These are phyloP conservation scores for Mortierella sp. DNA, from an alignment of 371 early-diverging fungal genomes.

Conservation along the genomic window DNA sequence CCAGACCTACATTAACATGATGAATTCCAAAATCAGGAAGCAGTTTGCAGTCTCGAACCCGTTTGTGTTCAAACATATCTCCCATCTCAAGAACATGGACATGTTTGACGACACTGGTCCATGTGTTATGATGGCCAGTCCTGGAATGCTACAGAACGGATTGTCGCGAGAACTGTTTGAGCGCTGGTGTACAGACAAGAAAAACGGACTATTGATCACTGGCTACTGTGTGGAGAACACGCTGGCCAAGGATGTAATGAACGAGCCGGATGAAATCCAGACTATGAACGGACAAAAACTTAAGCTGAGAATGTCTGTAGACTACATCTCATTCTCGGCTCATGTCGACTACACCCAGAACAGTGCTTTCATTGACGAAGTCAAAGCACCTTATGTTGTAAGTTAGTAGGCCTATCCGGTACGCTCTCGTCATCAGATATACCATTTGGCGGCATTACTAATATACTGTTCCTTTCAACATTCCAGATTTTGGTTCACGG, in stretches of 20 bases:
- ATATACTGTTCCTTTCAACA: background rate
- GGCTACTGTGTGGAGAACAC: slow-evolving; percentile 99
- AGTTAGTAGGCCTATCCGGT: background rate
- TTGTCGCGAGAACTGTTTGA: slow-evolving; percentile 98
- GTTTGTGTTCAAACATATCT: slow-evolving; percentile 98
- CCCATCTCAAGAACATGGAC: slow-evolving; percentile 92
- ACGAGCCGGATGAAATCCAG: slow-evolving; percentile 95
- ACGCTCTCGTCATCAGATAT: too few relatives aligned
- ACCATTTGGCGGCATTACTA: background rate
- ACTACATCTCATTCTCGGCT: slow-evolving; percentile 99
- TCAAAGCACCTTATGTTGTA: slow-evolving; percentile 96
- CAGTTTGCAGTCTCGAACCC: slow-evolving; percentile 96
- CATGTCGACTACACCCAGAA: slow-evolving; percentile 99
- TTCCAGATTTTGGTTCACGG: slow-evolving; percentile 97
- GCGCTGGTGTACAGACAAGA: slow-evolving; percentile 96
- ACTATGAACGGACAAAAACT: slow-evolving; percentile 91
- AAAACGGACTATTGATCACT: slow-evolving; percentile 98
- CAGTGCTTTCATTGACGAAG: slow-evolving; percentile 97
- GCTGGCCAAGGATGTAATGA: slow-evolving; percentile 95
- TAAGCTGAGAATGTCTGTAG: slow-evolving; percentile 93
- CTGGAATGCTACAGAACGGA: slow-evolving; percentile 99
- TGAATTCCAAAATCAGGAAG: slow-evolving; percentile 97
- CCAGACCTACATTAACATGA: slow-evolving; percentile 99
- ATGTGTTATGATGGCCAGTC: slow-evolving; percentile 99
- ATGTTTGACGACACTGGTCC: slow-evolving; percentile 98